Evolutionary conservation across 768 basidiomycete genomes (phyloP), one percentile per base, ranked within the genome.

Genomic region (Grammothele lineata): DNA sequence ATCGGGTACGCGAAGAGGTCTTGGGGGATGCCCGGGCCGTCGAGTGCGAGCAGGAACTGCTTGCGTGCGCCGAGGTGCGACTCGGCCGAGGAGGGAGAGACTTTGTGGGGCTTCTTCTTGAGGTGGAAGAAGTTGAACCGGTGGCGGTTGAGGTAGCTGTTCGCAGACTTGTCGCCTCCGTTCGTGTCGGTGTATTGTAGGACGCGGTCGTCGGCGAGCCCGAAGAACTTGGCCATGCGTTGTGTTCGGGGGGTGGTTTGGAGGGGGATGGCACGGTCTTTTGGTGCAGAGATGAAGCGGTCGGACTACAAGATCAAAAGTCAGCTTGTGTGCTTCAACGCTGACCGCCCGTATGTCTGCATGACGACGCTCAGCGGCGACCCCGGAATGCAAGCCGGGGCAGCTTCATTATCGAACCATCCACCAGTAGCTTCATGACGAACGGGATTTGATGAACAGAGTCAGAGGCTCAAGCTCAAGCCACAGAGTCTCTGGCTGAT

Each of bases 171-270:
- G 19, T 62, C 48, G 4, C 59, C 48, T 4, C 59, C 55, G 38
- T 57, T 54, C 1, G 64, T 45, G 27, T 80, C 76, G 33, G 70
- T 67, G 60, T 71, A 84, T 38, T 68, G 76, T 44, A 85, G 65
- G 24, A 85, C 59, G 17, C 74, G 72, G 48, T 78, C 78, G 53
- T 77, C 77, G 7, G 75, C 54, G 30, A 85, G 70, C 7, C 83
- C 83, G 36, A 84, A 80, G 21, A 76, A 67, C 53, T 76, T 76
- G 54, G 80, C 78, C 37, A 85, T 81, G 18, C 83, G 76, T 44
- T 74, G 77, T n/a, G 83, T 81, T 15, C 83, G 77, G 11, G 83
- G 83, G 1, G 82, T 85, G 27, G 68, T 73, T 45, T 79, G 74
- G 37, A 85, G 73, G 3, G 83, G 82, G 7, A 81, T 57, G 9